phyloP scores from a whole-genome alignment of 2,329 filamentous ascomycete species.

The Rutstroemia sydowiana region DNA sequence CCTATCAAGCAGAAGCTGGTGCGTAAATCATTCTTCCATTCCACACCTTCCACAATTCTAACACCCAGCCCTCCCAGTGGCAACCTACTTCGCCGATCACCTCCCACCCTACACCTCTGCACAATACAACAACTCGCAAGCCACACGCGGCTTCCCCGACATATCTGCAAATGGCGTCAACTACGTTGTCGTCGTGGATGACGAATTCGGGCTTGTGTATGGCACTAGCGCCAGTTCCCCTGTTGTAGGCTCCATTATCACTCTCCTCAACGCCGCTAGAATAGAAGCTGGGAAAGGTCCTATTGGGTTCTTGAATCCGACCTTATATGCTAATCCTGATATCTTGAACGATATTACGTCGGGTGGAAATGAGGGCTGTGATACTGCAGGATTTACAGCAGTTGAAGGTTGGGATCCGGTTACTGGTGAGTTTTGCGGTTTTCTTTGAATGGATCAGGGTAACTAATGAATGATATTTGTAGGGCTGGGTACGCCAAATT shows the following conservation, averaged over 20 bases:
- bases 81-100: conserved; percentile 18
- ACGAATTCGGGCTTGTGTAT: conserved; percentile 36
- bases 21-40: conserved; percentile 6
- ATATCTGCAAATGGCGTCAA: conserved; percentile 37
- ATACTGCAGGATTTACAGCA: conserved; percentile 25
- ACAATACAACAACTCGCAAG: conserved; percentile 40
- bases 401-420: conserved; percentile 33
- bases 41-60: conserved; percentile 28
- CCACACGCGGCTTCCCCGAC: conserved; percentile 41
- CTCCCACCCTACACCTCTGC: conserved; percentile 28
- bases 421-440: conserved; percentile 21
- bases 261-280: conserved; percentile 55
- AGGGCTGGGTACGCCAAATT: conserved; percentile 10
- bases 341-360: conserved; percentile 30
- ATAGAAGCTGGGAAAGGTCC: conserved; percentile 40
- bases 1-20: conserved; percentile 37
- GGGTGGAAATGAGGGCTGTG: conserved; percentile 36
- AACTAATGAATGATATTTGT: not conserved
- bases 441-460: not conserved
- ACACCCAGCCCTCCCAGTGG: too few relatives aligned
- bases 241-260: conserved; percentile 40
- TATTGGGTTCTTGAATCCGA: conserved; percentile 38
- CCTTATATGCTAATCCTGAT: conserved; percentile 30
- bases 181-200: conserved; percentile 37
- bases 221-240: conserved; percentile 43